Conservation (phyloP, 495 filamentous ascomycete genomes). For the Penicillium egyptiacum region DNA sequence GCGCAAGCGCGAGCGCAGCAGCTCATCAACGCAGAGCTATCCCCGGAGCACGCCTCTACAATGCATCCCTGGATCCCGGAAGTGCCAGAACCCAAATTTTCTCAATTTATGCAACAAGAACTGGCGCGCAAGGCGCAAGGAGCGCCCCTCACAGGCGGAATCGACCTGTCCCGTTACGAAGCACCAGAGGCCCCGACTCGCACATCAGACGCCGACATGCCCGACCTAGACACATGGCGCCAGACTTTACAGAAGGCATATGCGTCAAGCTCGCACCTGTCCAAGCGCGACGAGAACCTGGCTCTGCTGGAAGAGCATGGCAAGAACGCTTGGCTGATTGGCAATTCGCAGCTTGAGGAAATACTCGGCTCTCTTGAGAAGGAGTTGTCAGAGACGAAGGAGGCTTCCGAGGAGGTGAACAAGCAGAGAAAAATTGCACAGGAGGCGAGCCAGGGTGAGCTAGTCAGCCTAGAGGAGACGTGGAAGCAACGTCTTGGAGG, state of each 20-base stretch:
- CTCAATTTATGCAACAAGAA: slow-evolving; percentile 62
- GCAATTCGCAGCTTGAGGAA: slow-evolving; percentile 75
- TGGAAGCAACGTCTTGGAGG: slow-evolving; percentile 73
- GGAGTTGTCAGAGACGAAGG: slow-evolving; percentile 67
- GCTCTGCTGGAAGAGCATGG: slow-evolving; percentile 74
- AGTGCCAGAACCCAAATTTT: slow-evolving; percentile 48
- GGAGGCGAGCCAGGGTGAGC: slow-evolving; percentile 64
- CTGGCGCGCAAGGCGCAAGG: slow-evolving; percentile 57
- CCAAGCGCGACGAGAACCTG: slow-evolving; percentile 65
- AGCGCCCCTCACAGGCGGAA: slow-evolving; percentile 54
- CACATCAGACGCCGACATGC: slow-evolving; percentile 30
- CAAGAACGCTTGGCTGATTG: slow-evolving; percentile 88
- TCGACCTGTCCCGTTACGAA: slow-evolving; percentile 85
- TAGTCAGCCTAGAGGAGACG: slow-evolving; percentile 65
- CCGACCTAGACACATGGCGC: slow-evolving; percentile 41
- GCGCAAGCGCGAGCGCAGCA: slow-evolving; percentile 58
- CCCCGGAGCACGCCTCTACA: slow-evolving; percentile 40
- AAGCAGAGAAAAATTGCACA: slow-evolving; percentile 68
- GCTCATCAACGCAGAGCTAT: slow-evolving; percentile 66
- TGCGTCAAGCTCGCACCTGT: slow-evolving; percentile 64
- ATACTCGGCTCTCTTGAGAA: slow-evolving; percentile 70
- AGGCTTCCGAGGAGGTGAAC: slow-evolving; percentile 67
- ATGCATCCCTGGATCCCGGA: slow-evolving; percentile 45
- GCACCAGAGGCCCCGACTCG: slow-evolving; percentile 49
- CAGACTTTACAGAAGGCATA: slow-evolving; percentile 53